Evolutionary conservation across 1,284 basidiomycete genomes (phyloP), one percentile per base, ranked within the genome.

Genomic region (Tausonia pullulans): DNA sequence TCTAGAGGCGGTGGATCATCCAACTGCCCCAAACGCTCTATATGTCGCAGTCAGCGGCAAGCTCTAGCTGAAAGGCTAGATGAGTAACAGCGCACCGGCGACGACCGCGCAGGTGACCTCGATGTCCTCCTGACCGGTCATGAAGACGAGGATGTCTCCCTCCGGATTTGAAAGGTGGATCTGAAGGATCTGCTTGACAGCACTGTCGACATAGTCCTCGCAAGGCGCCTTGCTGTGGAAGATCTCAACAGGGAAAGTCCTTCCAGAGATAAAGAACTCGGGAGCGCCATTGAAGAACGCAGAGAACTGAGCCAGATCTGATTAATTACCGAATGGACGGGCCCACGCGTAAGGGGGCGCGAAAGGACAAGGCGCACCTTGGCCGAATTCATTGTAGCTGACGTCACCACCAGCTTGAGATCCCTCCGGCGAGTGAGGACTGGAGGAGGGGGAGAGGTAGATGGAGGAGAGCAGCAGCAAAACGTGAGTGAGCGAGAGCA

Each of bases 121-220:
- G 68, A 99, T 99, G 74, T 99, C 96, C 77, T 99, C 96, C 77
- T 98, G 96, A 63, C 96, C 96, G 41, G 96, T 99, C 95, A 98
- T 98, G 76, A 99, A 99, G 13, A 98, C 91, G 49, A 99, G 81
- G 64, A 98, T 90, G 78, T 98, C 96, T 5, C 96, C 96, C 0
- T 85, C 84, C n/a, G 93, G 91, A 16, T 88, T 82, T 0, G 93
- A 92, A 40, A 98, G 80, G 73, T 98, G 96, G 61, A 99, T 98
- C 72, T 95, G 90, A 7, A 98, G 81, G 6, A 97, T 88, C 77
- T 98, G 94, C 78, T 98, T 98, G 69, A 99, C 94, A 0, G 96
- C 89, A 68, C 88, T 87, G 72, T 98, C 96, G 66, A 99, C 96
- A 72, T 98, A 99, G 73, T 99, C 96, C 73, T 98, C 95, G 73